Evolutionary conservation across 2,329 filamentous ascomycete genomes (phyloP), one percentile per base, ranked within the genome.

Genomic region (Aspergillus glaucus): DNA sequence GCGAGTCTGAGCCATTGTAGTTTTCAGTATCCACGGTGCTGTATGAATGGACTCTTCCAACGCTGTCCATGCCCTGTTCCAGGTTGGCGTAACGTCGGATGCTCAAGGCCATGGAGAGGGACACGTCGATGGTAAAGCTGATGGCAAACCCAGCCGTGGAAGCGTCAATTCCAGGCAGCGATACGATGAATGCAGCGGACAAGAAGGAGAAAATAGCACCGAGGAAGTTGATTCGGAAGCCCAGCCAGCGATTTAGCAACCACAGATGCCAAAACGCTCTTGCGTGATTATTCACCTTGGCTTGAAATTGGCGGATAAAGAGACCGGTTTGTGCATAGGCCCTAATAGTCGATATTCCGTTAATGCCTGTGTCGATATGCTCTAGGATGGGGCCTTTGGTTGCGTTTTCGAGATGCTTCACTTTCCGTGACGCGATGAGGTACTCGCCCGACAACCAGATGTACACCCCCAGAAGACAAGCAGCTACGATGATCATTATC

Each of bases 11-110:
- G n/a, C 84, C 86, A 10, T 74, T 80, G 40, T 84, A 79, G 15
- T 80, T 75, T 62, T 90, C 87, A 0, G 79, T 88, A 32, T 79
- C 72, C 4, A 89, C 73, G 37, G 84, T 79, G 0, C 81, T 79
- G 64, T 91, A 92, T 63, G 91, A 87, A 3, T 88, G 72, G 24
- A 91, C 81, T 32, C 87, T 77, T 67, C 91, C 87, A 0, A 83
- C 82, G 1, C 85, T 80, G 59, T 90, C 90, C 84, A 90, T 88
- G 61, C 87, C 80, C 6, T 89, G 71, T 63, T 91, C 86, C 14
- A 88, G 69, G 54, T 79, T 82, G 1, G 85, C 79, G 60, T 88
- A 88, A 48, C 82, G 73, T 1, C 85, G 76, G 34, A 89, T 78
- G 0, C 80, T 77, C 79, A 80, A 86, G 44, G 84, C 78, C 47